Conservation (phyloP, 805 yeast genomes). For the Wickerhamomyces canadensis region DNA sequence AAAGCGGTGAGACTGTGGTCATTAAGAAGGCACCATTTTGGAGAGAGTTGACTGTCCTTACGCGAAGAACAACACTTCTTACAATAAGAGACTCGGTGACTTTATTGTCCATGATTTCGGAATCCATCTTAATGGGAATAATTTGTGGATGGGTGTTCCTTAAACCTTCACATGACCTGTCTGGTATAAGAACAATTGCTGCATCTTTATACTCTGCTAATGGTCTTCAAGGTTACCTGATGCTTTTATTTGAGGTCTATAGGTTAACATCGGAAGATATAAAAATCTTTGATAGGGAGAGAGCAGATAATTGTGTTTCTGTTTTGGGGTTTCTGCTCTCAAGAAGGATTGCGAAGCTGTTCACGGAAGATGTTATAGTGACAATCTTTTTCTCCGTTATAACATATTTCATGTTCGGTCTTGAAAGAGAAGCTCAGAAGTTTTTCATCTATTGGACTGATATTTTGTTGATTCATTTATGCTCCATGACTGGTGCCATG, state of each 20-base stretch:
- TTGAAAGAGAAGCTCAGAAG: slow-evolving; percentile 37
- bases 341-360: slow-evolving; percentile 59
- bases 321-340: slow-evolving; percentile 63
- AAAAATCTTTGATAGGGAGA: slow-evolving; percentile 61
- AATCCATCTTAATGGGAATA: slow-evolving; percentile 20
- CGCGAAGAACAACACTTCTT: slow-evolving; percentile 33
- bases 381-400: slow-evolving; percentile 54
- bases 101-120: slow-evolving; percentile 17
- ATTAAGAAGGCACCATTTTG: slow-evolving; percentile 33
- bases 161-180: slow-evolving; percentile 49
- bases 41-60: slow-evolving; percentile 37
- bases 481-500: slow-evolving; percentile 54
- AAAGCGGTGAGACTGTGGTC: not conserved
- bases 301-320: slow-evolving; percentile 62
- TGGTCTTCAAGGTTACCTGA: slow-evolving; percentile 52
- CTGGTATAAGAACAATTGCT: slow-evolving; percentile 58
- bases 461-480: slow-evolving; percentile 49
- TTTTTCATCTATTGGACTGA: slow-evolving; percentile 64
- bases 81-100: slow-evolving; percentile 44
- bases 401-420: slow-evolving; percentile 76
- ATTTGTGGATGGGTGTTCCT: slow-evolving; percentile 71
- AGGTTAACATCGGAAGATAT: slow-evolving; percentile 51
- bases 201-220: slow-evolving; percentile 48
- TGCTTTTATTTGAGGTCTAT: slow-evolving; percentile 53
- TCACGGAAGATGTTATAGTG: slow-evolving; percentile 66